These are phyloP conservation scores for Fonsecaea monophora DNA, from an alignment of 2,329 filamentous ascomycete species.

Conservation along the genomic window DNA sequence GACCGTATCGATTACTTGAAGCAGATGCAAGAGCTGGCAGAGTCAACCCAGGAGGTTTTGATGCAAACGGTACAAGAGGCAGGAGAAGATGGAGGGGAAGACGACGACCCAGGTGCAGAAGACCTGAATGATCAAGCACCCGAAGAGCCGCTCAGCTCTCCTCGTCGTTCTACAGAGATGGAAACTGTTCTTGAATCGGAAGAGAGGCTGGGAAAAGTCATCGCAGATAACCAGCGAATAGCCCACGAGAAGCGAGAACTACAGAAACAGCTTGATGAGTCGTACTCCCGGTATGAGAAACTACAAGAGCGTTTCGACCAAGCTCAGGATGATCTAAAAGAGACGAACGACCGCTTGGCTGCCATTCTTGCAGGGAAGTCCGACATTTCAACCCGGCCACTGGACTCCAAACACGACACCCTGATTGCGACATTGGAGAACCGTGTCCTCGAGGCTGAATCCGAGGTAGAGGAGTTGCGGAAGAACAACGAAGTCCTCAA, in stretches of 20 bases:
- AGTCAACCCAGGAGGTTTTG: conserved; percentile 53
- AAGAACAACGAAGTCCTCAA: conserved; percentile 54
- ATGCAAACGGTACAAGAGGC: conserved; percentile 57
- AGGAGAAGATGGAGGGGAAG: conserved; percentile 45
- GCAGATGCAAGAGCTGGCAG: conserved; percentile 53
- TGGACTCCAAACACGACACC: conserved; percentile 68
- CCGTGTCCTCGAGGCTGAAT: conserved; percentile 62
- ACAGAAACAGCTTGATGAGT: conserved; percentile 56
- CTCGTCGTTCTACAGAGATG: conserved; percentile 38
- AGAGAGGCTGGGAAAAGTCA: conserved; percentile 55
- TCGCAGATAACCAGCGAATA: conserved; percentile 65
- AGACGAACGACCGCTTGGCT: conserved; percentile 59
- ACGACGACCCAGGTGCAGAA: conserved; percentile 38
- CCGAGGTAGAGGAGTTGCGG: conserved; percentile 53
- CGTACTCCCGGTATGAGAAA: conserved; percentile 67
- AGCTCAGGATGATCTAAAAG: conserved; percentile 53
- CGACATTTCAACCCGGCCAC: conserved; percentile 51
- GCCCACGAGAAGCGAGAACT: conserved; percentile 59
- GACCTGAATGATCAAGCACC: conserved; percentile 9
- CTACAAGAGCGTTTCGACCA: conserved; percentile 58
- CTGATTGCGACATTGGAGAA: conserved; percentile 74
- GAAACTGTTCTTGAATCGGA: conserved; percentile 57
- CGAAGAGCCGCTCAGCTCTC: conserved; percentile 25
- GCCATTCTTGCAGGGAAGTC: conserved; percentile 58
- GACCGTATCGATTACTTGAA: conserved; percentile 62